Conservation (phyloP, 2,329 filamentous ascomycete genomes). For the Aspergillus amoenus region DNA sequence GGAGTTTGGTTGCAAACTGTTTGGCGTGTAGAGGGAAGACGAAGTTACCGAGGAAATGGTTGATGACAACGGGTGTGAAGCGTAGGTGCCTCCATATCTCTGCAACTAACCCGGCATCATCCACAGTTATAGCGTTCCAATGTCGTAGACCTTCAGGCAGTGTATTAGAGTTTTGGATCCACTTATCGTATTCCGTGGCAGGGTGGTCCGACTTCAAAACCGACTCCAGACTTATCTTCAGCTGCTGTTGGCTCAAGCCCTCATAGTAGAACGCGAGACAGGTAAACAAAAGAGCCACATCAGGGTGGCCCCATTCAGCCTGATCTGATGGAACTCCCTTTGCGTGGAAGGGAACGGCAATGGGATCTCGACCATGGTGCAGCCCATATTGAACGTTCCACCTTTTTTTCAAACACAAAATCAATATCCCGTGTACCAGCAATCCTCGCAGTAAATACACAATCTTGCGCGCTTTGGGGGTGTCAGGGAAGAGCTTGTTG, state of each 20-base stretch:
- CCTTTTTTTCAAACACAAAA: slow-evolving; percentile 60
- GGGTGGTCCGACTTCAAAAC: slow-evolving; percentile 59
- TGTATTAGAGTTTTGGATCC: slow-evolving; percentile 40
- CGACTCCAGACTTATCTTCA: slow-evolving; percentile 50
- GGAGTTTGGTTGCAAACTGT: slow-evolving; percentile 63
- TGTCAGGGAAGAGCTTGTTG: slow-evolving; percentile 32
- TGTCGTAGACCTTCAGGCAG: slow-evolving; percentile 51
- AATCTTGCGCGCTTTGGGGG: slow-evolving; percentile 25
- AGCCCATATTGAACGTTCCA: slow-evolving; percentile 69
- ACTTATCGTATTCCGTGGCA: slow-evolving; percentile 55
- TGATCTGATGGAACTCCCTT: slow-evolving; percentile 64
- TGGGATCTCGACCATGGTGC: slow-evolving; percentile 46
- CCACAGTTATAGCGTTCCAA: slow-evolving; percentile 60
- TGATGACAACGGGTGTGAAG: slow-evolving; percentile 51
- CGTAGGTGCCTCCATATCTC: slow-evolving; percentile 54
- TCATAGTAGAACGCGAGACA: slow-evolving; percentile 67
- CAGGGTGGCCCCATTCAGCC: slow-evolving; percentile 67
- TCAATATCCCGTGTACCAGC: slow-evolving; percentile 59
- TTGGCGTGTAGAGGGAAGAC: slow-evolving; percentile 67
- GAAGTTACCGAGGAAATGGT: slow-evolving; percentile 63
- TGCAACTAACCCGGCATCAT: slow-evolving; percentile 53
- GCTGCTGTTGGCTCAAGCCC: slow-evolving; percentile 52
- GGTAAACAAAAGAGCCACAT: slow-evolving; percentile 65
- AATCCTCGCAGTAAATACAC: slow-evolving; percentile 64
- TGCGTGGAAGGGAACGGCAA: slow-evolving; percentile 65